A percentile compares a stretch with the other conserved stretches of the same genome.
Evolutionary conservation across 345 rosid species (phyloP).

Genomic region (Eucalyptus pauciflora): DNA sequence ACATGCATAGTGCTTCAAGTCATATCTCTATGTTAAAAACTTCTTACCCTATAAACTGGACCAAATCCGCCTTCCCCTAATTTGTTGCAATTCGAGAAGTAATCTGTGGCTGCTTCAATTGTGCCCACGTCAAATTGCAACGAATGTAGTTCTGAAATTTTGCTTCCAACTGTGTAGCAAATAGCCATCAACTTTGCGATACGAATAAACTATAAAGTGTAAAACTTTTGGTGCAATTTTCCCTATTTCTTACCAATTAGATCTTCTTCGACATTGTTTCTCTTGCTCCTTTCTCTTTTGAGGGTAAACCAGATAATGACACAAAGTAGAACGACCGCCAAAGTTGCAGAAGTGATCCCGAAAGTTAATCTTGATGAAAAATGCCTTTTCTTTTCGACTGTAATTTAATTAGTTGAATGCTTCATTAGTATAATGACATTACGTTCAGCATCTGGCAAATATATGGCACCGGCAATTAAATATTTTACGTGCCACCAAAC

Average conservation of each 20-base stretch:
- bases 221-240: no score
- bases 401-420: not conserved
- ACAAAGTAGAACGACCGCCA: not conserved
- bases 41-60: not conserved
- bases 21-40: not conserved
- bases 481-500: not conserved
- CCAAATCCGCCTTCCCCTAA: constrained; percentile 51
- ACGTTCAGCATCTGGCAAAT: not conserved
- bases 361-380: not conserved
- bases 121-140: not conserved
- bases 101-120: constrained; percentile 14
- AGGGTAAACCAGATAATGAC: not conserved
- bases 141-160: not conserved
- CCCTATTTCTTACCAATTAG: not conserved
- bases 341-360: not conserved
- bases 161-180: not conserved
- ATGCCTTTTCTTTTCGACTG: not conserved
- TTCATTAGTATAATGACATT: not conserved
- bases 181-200: not conserved
- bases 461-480: not conserved
- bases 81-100: constrained; percentile 21
- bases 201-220: not conserved
- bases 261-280: not conserved
- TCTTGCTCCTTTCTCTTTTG: not conserved
- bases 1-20: not conserved